Conservation (phyloP, 768 basidiomycete genomes). For the Tricholoma sp. region DNA sequence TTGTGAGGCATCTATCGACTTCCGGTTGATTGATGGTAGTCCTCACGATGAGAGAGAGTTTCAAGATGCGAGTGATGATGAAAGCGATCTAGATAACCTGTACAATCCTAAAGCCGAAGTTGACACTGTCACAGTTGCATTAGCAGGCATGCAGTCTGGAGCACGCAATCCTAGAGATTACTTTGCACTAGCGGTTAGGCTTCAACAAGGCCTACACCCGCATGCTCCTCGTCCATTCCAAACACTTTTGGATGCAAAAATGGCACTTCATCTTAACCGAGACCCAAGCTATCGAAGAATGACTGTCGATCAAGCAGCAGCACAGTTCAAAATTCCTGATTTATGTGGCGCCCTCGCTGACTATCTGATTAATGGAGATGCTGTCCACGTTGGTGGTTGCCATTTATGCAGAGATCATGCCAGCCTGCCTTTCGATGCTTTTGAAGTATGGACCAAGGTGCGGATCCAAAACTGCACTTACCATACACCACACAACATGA, state of each 20-base stretch:
- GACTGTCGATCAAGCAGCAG: conserved; percentile 1
- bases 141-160: neutral
- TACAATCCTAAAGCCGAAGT: neutral
- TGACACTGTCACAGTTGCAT: neutral
- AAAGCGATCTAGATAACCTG: too few species aligned
- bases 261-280: conserved; percentile 7
- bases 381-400: neutral
- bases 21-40: neutral
- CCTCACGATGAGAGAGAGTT: neutral
- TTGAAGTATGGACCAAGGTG: neutral
- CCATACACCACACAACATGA: conserved; percentile 2
- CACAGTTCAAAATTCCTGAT: conserved; percentile 7
- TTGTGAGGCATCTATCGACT: conserved; percentile 3
- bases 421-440: neutral
- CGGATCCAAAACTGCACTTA: neutral
- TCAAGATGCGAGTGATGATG: neutral
- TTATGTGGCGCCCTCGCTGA: neutral
- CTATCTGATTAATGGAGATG: neutral
- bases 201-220: neutral
- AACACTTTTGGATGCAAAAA: conserved; percentile 1
- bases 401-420: neutral
- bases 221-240: conserved; percentile 4
- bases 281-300: conserved; percentile 3
- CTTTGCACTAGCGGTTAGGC: neutral
- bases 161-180: neutral